Base-by-base conservation (phyloP, 352 stramenopile genomes). In the Phytophthora sansomeana region DNA sequence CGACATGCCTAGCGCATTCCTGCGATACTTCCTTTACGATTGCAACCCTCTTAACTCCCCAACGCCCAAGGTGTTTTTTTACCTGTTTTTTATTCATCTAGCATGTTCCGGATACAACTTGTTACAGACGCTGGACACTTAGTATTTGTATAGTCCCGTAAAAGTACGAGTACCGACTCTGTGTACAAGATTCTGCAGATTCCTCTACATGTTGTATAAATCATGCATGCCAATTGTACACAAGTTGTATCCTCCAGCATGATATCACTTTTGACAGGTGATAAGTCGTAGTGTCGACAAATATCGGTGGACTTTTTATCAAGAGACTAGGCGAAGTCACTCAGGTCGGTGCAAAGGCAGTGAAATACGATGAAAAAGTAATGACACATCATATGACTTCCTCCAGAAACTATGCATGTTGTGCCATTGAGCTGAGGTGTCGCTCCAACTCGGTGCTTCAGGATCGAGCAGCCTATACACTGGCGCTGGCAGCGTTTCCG, bases 81-180 rank as follows among this genome's bases (percentile, higher is more conserved):
- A 24, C 21, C 21, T 24, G 21, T 24, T 24, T 24, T 24, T 24
- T 24, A 24, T 24, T 24, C 21, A 24, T 24, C 21, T 24, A 24
- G 21, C 21, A 24, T 24, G 21, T 24, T 24, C 21, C 21, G 3
- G 21, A 24, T 3, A 1, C 21, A n/a, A 16, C 36, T 9, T 43
- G 36, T 43, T 43, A 43, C 21, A 43, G 36, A 19, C 36, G 3
- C 36, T 5, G 36, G 36, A 43, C 36, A 19, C 36, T 43, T 19
- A 16, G 14, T 43, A 24, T 43, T 21, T 24, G 30, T 41, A 58
- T 38, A n/a, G 17, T 46, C 29, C 35, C 28, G n/a, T 17, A 41
- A 60, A 19, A 53, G 53, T 52, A 47, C 46, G 58, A 33, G 29
- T 33, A 46, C 32, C 29, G 9, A 30, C n/a, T 49, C 33, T 60